Base-by-base conservation (phyloP, 805 yeast genomes). In the Starmera amethionina region DNA sequence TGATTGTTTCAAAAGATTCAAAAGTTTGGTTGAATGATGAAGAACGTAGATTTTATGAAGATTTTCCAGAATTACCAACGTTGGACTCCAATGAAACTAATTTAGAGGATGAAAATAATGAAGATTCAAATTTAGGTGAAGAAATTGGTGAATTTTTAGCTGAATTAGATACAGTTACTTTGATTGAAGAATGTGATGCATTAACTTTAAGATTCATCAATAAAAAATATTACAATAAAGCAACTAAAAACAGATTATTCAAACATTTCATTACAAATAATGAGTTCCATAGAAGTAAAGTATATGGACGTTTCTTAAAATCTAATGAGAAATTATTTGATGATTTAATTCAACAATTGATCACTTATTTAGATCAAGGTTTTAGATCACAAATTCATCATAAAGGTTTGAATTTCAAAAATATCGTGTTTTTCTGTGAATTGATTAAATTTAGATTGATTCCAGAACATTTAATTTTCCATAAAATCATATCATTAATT, bases 371-470 rank as follows among this genome's bases (percentile, higher is more conserved):
- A 35, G 89, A 82, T 51, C 59, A 59, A 34, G 76, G 79, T 1
- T 72, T 83, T 46, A 67, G 84, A 47, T 68, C 72, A 15, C 85
- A 78, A 52, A 65, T 82, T 33, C 72, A 71, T 43, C 70, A 75
- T 30, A 68, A 64, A 40, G 62, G 61, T 15, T 58, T 80, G 38
- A 75, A 75, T 46, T 73, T 77, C 47, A 71, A 67, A 47, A 75
- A 71, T 47, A 70, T 84, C 31, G 66, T 70, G 18, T 81, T 83
- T 48, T 78, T 84, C 47, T 64, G 77, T 37, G 96, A 89, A 52
- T 64, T 88, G 62, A 74, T 82, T 29, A 86, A 84, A 54, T 88
- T 88, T 56, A 76, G 73, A 48, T 58, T 87, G 44, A 66, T 87
- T 13, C 90, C 95, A 0, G 63, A 68, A n/a, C 79, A 77, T 56